Evolutionary conservation across 2,329 filamentous ascomycete species (phyloP).

Genomic region (Ophiocordyceps australis): DNA sequence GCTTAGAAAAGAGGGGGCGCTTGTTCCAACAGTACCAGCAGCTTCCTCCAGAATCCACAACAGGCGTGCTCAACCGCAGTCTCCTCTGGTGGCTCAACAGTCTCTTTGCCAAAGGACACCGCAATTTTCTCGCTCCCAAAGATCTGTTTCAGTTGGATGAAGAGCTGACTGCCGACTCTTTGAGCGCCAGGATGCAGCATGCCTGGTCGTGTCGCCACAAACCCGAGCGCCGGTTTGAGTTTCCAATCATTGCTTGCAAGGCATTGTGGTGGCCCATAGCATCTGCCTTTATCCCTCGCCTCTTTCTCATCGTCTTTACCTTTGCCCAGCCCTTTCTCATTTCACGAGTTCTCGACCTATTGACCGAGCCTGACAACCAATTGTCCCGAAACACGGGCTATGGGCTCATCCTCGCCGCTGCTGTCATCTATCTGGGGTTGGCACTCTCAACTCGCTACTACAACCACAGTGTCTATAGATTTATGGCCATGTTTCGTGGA

Average conservation of each 20-base stretch:
- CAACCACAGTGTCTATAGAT: conserved; percentile 5
- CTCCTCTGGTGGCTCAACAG: conserved; percentile 16
- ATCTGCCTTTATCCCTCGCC: conserved; percentile 7
- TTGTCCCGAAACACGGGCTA: conserved; percentile 2
- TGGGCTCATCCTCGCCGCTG: conserved; percentile 4
- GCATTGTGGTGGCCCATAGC: conserved; percentile 3
- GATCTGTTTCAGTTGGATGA: conserved; percentile 4
- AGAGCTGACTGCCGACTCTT: conserved; percentile 2
- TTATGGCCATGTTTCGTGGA: conserved; percentile 7
- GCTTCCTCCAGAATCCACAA: conserved; percentile 12
- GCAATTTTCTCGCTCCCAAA: conserved; percentile 2
- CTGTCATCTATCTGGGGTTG: conserved; percentile 6
- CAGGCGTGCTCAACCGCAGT: conserved; percentile 12
- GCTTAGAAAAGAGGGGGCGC: conserved; percentile 8
- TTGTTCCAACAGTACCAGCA: conserved; percentile 5
- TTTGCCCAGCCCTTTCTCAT: conserved; percentile 14
- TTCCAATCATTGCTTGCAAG: conserved; percentile 1
- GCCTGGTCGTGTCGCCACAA: conserved; percentile 3
- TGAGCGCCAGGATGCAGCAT: conserved; percentile 1
- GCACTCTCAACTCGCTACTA: conserved; percentile 4
- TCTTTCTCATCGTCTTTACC: conserved; percentile 9
- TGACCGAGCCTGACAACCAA: conserved; percentile 1
- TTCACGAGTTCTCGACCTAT: conserved; percentile 1
- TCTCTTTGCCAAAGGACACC: conserved; percentile 9
- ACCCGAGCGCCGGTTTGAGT: conserved; percentile 3